Percentiles rank a stretch among this genome's conserved stretches.
Evolutionary conservation across 441 rosid species (phyloP).

Genomic region (Manihot esculenta): DNA sequence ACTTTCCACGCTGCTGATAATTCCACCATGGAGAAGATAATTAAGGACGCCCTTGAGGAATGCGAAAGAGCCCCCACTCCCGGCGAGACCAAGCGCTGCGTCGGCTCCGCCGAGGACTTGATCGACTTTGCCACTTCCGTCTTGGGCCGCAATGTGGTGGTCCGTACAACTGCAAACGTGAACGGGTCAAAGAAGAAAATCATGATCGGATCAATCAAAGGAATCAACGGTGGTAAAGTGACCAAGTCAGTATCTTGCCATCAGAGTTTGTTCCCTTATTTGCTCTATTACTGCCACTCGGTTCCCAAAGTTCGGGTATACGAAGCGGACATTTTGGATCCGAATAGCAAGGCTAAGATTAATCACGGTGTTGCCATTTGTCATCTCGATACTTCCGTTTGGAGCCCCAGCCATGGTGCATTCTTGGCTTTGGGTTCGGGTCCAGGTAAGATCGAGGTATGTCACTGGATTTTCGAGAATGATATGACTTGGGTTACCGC

Average conservation of each 20-base stretch:
- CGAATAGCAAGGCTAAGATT: slow-evolving; percentile 47
- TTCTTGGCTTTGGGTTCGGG: slow-evolving; percentile 72
- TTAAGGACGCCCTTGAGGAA: slow-evolving; percentile 60
- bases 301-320: slow-evolving; percentile 92
- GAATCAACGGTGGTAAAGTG: slow-evolving; percentile 77
- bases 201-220: slow-evolving; percentile 61
- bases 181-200: slow-evolving; percentile 62
- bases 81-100: slow-evolving; percentile 94
- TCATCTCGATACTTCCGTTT: slow-evolving; percentile 84
- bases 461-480: slow-evolving; percentile 96
- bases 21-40: slow-evolving; percentile 64
- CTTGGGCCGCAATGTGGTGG: slow-evolving; percentile 64
- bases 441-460: slow-evolving; percentile 86
- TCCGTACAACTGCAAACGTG: slow-evolving; percentile 62
- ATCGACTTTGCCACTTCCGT: slow-evolving; percentile 85
- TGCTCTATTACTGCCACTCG: slow-evolving; percentile 95
- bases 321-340: slow-evolving; percentile 74
- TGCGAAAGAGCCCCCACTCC: slow-evolving; percentile 80
- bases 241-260: slow-evolving; percentile 96
- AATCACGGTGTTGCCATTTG: slow-evolving; percentile 92
- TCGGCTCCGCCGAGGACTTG: slow-evolving; percentile 85
- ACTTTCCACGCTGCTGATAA: slow-evolving; percentile 75
- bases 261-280: slow-evolving; percentile 83
- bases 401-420: slow-evolving; percentile 90
- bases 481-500: slow-evolving; percentile 89